Evolutionary conservation across 2,329 filamentous ascomycete genomes (phyloP).

Genomic region (Fulvia fulva): DNA sequence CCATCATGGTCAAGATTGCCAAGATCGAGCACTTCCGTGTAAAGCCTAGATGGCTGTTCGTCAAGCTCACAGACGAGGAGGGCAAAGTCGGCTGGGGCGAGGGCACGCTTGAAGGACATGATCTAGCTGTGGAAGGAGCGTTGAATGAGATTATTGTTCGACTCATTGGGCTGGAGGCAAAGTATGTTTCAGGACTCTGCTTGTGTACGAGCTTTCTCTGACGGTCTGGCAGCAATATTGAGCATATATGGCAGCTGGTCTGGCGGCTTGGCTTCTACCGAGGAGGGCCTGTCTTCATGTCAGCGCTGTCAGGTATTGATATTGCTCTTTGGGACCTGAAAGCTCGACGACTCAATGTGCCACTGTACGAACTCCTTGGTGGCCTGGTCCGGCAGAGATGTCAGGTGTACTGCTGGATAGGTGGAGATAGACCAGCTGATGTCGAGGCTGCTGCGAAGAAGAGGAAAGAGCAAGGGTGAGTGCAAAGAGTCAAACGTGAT

Average conservation of each 20-base stretch:
- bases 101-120: slow-evolving; percentile 69
- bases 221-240: slow-evolving; percentile 63
- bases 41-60: slow-evolving; percentile 71
- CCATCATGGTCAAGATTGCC: slow-evolving; percentile 58
- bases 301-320: slow-evolving; percentile 70
- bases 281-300: slow-evolving; percentile 77
- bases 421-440: slow-evolving; percentile 66
- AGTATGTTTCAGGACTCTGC: slow-evolving; percentile 34
- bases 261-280: slow-evolving; percentile 70
- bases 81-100: slow-evolving; percentile 69
- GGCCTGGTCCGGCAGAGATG: slow-evolving; percentile 68
- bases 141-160: slow-evolving; percentile 62
- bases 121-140: slow-evolving; percentile 69
- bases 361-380: slow-evolving; percentile 69
- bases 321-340: slow-evolving; percentile 80
- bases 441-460: slow-evolving; percentile 52
- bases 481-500: slow-evolving; percentile 54
- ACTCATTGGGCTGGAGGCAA: slow-evolving; percentile 64
- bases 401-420: slow-evolving; percentile 75
- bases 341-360: slow-evolving; percentile 59
- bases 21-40: slow-evolving; percentile 70
- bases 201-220: background rate
- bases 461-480: slow-evolving; percentile 46
- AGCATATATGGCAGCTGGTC: slow-evolving; percentile 73
- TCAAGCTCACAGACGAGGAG: slow-evolving; percentile 67